phyloP scores from a whole-genome alignment of 2,329 filamentous ascomycete species.

The Penicillium digitatum region DNA sequence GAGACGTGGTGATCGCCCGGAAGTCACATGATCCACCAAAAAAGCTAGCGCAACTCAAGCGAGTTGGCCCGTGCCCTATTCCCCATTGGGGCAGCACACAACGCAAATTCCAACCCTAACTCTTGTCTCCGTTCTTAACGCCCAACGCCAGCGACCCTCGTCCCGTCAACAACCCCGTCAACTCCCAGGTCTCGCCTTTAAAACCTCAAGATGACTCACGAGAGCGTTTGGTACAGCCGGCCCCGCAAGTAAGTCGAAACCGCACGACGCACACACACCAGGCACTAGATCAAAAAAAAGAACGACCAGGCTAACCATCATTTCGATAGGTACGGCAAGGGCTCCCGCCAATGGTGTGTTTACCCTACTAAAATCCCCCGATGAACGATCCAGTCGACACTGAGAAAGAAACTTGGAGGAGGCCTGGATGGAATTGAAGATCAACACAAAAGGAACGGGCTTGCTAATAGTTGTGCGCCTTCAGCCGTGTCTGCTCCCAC shows the following conservation, averaged over 20 bases:
- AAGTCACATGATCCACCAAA: conserved; percentile 13
- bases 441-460: conserved; percentile 24
- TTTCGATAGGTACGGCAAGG: conserved; percentile 66
- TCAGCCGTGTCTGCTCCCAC: conserved; percentile 83
- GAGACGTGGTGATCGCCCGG: conserved; percentile 2
- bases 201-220: conserved; percentile 72
- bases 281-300: conserved; percentile 10
- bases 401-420: conserved; percentile 7
- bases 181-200: conserved; percentile 31
- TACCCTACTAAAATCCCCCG: conserved; percentile 12
- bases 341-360: conserved; percentile 84
- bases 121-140: conserved; percentile 29
- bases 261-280: conserved; percentile 1
- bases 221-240: conserved; percentile 99
- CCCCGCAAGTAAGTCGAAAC: conserved; percentile 68
- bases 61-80: conserved; percentile 31
- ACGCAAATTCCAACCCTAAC: conserved; percentile 34
- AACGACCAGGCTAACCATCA: conserved; percentile 18
- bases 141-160: conserved; percentile 35
- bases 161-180: conserved; percentile 36
- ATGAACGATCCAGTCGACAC: conserved; percentile 9
- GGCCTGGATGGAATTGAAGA: conserved; percentile 13
- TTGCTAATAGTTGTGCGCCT: conserved; percentile 25
- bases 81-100: conserved; percentile 32
- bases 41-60: conserved; percentile 28